These are phyloP conservation scores for Taphrina deformans DNA, from an alignment of 1,139 yeast species.

Conservation along the genomic window DNA sequence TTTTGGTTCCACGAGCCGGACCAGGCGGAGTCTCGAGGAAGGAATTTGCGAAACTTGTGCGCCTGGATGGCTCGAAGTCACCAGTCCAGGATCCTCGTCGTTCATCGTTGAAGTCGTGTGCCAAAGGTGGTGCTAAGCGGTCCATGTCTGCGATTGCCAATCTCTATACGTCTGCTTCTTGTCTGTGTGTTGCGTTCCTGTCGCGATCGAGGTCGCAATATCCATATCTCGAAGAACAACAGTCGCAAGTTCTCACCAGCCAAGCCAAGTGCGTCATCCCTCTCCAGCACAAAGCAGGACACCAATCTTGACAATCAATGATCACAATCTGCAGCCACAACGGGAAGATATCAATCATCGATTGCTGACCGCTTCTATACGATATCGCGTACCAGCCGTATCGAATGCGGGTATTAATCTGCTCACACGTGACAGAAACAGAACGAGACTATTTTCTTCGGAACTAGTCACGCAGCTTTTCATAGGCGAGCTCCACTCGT, in stretches of 20 bases:
- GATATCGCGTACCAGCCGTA: background rate
- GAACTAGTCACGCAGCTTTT: background rate
- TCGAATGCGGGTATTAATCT: background rate
- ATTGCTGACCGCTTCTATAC: no score
- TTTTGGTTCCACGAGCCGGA: background rate
- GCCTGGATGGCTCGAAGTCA: conserved; percentile 1
- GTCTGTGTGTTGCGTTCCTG: no score
- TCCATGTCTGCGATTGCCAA: background rate
- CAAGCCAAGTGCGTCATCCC: background rate
- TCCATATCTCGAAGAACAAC: no score
- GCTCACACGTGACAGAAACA: background rate
- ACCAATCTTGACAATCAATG: no score
- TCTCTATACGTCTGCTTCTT: no score
- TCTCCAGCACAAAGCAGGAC: background rate
- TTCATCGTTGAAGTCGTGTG: conserved; percentile 4
- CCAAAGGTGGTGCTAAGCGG: conserved; percentile 10
- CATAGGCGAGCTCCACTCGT: background rate
- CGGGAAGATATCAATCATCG: background rate
- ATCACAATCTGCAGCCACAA: no score
- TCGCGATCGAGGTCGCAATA: no score
- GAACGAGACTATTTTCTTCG: background rate
- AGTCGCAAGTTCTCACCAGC: no score
- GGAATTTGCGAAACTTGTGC: conserved; percentile 18
- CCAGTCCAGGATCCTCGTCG: conserved; percentile 20
- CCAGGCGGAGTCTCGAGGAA: conserved; percentile 19